Conservation (phyloP, 306 rosid genomes). For the Vicia sativa region DNA sequence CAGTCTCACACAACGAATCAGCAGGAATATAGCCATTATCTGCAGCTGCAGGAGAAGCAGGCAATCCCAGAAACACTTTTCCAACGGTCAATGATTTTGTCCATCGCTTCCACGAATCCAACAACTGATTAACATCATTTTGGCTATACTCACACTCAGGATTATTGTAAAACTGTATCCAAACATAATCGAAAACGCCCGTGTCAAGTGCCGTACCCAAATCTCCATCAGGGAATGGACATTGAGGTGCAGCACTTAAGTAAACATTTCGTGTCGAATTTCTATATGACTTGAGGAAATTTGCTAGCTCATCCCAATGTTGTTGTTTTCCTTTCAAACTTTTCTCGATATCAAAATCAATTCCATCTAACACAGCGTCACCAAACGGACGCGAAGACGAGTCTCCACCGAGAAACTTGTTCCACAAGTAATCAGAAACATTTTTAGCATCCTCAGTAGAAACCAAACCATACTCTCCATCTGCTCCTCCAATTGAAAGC, state of each 20-base stretch:
- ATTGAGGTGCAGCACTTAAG: conserved; percentile 61
- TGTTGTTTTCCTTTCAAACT: background rate
- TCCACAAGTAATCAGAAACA: conserved; percentile 56
- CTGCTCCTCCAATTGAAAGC: conserved; percentile 54
- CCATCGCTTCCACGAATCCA: conserved; percentile 58
- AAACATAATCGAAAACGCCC: conserved; percentile 50
- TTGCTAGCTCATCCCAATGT: conserved; percentile 36
- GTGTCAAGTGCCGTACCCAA: conserved; percentile 36
- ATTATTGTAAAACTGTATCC: conserved; percentile 59
- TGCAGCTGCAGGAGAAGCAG: conserved; percentile 49
- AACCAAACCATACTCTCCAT: conserved; percentile 44
- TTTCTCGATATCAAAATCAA: conserved; percentile 52
- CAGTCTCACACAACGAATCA: conserved; percentile 41
- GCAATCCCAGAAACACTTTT: conserved; percentile 54
- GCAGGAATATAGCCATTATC: conserved; percentile 52
- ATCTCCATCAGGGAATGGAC: conserved; percentile 54
- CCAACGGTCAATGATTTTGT: conserved; percentile 27
- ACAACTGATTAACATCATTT: conserved; percentile 27
- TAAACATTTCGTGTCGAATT: conserved; percentile 32
- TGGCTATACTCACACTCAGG: conserved; percentile 51
- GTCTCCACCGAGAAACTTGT: conserved; percentile 53
- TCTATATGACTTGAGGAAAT: conserved; percentile 37
- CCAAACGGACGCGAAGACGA: conserved; percentile 54
- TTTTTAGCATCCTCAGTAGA: conserved; percentile 49
- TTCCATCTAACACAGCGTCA: conserved; percentile 52